Evolutionary conservation across 2,329 filamentous ascomycete species (phyloP).

Genomic region (Arthrobotrys sinensis): DNA sequence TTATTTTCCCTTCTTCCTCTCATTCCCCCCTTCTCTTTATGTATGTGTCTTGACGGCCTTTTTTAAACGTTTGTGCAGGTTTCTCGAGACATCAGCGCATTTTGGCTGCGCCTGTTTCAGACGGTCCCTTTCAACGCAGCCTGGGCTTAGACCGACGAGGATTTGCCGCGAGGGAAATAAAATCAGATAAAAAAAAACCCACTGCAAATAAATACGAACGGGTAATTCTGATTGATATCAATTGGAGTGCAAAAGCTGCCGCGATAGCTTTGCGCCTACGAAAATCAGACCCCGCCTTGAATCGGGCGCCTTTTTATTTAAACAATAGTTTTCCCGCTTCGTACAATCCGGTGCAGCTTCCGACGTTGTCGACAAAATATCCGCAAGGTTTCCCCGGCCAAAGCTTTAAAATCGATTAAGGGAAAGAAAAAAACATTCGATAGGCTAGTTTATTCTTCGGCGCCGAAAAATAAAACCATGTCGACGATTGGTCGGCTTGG

Average conservation of each 20-base stretch:
- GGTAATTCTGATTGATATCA: not conserved
- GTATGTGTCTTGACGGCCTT: slow-evolving; percentile 41
- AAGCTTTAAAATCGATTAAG: not conserved
- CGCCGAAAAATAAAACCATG: slow-evolving; percentile 40
- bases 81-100: slow-evolving; percentile 25
- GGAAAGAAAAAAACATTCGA: slow-evolving; percentile 2
- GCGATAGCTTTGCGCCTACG: slow-evolving; percentile 23
- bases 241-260: slow-evolving; percentile 14
- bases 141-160: slow-evolving; percentile 19
- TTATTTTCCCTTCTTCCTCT: slow-evolving; percentile 25
- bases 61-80: slow-evolving; percentile 26
- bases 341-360: not conserved
- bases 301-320: not conserved
- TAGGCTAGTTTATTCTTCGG: slow-evolving; percentile 2
- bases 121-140: slow-evolving; percentile 35
- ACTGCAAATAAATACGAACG: too few species aligned
- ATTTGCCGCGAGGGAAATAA: slow-evolving; percentile 19
- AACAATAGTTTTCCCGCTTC: not conserved
- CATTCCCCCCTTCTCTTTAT: slow-evolving; percentile 12
- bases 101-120: slow-evolving; percentile 50
- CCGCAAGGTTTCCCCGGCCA: slow-evolving; percentile 23
- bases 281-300: not conserved
- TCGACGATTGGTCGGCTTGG: slow-evolving; percentile 56
- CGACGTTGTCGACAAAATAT: not conserved
- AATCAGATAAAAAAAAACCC: too few species aligned